Base-by-base conservation (phyloP, 2,329 filamentous ascomycete genomes). In the Exophiala dermatitidis region DNA sequence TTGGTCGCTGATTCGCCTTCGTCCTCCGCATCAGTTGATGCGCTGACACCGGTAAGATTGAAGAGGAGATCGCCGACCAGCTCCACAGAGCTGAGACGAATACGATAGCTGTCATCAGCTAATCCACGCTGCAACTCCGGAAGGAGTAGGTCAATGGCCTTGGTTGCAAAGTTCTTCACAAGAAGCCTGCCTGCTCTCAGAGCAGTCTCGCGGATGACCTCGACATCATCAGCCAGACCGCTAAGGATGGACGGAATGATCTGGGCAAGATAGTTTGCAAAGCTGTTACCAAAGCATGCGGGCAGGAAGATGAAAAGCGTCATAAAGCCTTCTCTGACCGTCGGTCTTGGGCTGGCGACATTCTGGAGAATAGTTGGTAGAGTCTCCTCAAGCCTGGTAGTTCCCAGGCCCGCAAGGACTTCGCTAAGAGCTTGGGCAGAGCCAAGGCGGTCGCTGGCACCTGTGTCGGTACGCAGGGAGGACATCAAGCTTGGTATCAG, bases 221-320 rank as follows among this genome's bases (percentile, higher is more conserved):
- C 93, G 49, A 97, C 77, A 65, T 98, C 93, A 68, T 98, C 93
- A 33, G 93, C 94, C 68, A 98, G 78, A 64, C 94, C 94, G 60
- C 89, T 84, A 59, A 98, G 78, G 64, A 98, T 97, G 19, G 93
- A 87, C 12, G 93, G 94, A 63, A 98, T 95, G 65, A 98, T 95
- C 67, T 85, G 90, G 72, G 85, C 88, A 57, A 98, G 84, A 67
- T 98, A 98, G 67, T 89, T 90, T 63, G 93, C 86, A 66, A 98
- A 98, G 70, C 90, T 95, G 78, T 98, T 98, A 65, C 93, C 93
- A 65, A 98, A 98, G 73, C 93, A 98, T 49, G 95, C 93, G 8
- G 93, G 93, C 74, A 98, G 82, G 80, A 96, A 98, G 62, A 98
- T 97, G 73, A 98, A 98, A 38, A 98, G 80, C 5, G 93, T 96